A percentile compares a stretch with the other conserved stretches of the same genome.
phyloP scores from a whole-genome alignment of 148 eudicot genomes.

The Rhododendron ferrugineum region DNA sequence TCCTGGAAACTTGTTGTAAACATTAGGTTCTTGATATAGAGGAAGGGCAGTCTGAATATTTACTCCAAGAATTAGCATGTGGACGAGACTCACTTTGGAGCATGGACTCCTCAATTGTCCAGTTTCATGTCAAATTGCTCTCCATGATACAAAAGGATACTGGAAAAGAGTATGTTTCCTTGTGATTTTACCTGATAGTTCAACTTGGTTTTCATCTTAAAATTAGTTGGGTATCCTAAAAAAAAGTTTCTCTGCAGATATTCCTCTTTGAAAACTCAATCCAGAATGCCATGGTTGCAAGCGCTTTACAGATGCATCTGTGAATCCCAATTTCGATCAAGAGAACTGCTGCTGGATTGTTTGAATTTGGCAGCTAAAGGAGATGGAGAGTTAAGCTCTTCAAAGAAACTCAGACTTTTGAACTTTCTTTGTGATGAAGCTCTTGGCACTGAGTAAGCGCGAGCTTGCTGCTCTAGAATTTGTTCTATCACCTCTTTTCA shows the following conservation, averaged over 20 bases:
- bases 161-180: conserved; percentile 17
- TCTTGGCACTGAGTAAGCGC: conserved; percentile 23
- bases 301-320: conserved; percentile 14
- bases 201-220: background rate
- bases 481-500: background rate
- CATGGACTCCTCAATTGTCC: conserved; percentile 3
- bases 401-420: conserved; percentile 22
- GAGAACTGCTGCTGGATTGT: conserved; percentile 16
- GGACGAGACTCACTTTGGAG: conserved; percentile 13
- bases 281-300: conserved; percentile 19
- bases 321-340: background rate
- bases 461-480: background rate
- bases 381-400: conserved; percentile 16
- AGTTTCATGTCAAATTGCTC: conserved; percentile 24
- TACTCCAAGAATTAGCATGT: conserved; percentile 22
- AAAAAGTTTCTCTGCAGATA: conserved; percentile 8
- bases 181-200: background rate
- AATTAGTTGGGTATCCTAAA: background rate
- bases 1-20: conserved; percentile 1
- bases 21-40: conserved; percentile 21
- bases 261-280: conserved; percentile 8
- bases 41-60: conserved; percentile 19
- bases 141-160: conserved; percentile 19
- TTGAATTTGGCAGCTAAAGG: background rate
- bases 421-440: conserved; percentile 31